These are phyloP conservation scores for Afroboletus lepidellus DNA, from an alignment of 1,284 basidiomycete species.

Conservation along the genomic window DNA sequence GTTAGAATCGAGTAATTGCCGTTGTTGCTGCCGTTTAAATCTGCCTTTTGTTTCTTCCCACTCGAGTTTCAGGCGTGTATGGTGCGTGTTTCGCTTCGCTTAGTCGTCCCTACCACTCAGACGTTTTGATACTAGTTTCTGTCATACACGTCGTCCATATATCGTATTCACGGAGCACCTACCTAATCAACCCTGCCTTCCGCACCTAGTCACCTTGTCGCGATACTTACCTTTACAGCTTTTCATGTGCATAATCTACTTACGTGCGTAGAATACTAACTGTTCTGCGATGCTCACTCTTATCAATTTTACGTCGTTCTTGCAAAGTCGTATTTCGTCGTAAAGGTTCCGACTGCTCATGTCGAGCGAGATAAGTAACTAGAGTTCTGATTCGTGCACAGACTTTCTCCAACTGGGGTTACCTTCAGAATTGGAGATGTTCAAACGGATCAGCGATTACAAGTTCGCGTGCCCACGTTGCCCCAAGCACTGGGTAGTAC, in stretches of 20 bases:
- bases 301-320: not conserved
- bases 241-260: constrained; percentile 26
- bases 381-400: too few species aligned
- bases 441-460: too few species aligned
- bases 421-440: too few species aligned
- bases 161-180: constrained; percentile 4
- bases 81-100: constrained; percentile 11
- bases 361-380: not conserved
- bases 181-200: constrained; percentile 16
- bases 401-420: too few species aligned
- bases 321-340: not conserved
- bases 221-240: constrained; percentile 9
- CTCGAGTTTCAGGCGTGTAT: constrained; percentile 1
- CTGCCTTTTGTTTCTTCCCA: constrained; percentile 3
- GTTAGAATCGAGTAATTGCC: constrained; percentile 17
- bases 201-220: constrained; percentile 7
- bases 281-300: constrained; percentile 1
- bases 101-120: not conserved
- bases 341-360: not conserved
- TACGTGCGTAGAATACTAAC: constrained; percentile 5
- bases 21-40: constrained; percentile 18
- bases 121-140: not conserved
- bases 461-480: too few species aligned
- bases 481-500: too few species aligned
- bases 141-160: not conserved